Evolutionary conservation across 495 filamentous ascomycete genomes (phyloP), one percentile per base, ranked within the genome.

Genomic region (Xylaria scruposa): DNA sequence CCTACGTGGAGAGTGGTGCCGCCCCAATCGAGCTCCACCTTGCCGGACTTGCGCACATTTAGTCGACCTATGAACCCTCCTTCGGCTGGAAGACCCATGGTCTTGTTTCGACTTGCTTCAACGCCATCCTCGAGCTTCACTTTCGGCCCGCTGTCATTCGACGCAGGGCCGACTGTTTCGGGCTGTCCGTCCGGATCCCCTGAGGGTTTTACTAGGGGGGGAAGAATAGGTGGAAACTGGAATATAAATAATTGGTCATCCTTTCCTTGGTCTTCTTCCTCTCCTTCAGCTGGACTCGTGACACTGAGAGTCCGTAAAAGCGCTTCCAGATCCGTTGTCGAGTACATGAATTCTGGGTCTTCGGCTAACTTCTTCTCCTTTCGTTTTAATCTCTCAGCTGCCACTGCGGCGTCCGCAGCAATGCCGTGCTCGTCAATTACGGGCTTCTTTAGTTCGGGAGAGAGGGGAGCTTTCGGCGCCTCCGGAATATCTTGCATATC

Each of bases 191-290:
- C 42, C 12, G 74, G 61, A 19, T 74, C 70, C 2, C 78, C 72
- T 8, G 73, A 54, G 21, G 72, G 75, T 46, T 83, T 83, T 1
- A 74, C 70, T 68, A 91, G 80, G 4, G 86, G 85, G 21, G 90
- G 89, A 0, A 91, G 79, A 19, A 88, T 82, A 15, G 87, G 86
- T 24, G 90, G 90, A 68, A 92, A 84, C 78, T 91, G 90, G 79
- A 92, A 91, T 61, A 91, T 82, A 67, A 90, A 91, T 70, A 90
- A 78, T 59, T 85, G 84, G 31, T 86, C 86, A 38, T 86, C 86
- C 29, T 80, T 81, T 24, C 73, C 78, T 46, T 80, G 65, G 5
- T 33, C 71, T 13, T 75, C 75, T 54, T 75, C 75, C 58, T 74
- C 73, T 15, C 29, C 61, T 13, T 75, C 73, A 9, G 74, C 74